Percentiles rank a stretch among this genome's conserved stretches.
These are phyloP conservation scores for Marsdenia floribunda DNA, from an alignment of 257 asterid species.

Conservation along the genomic window DNA sequence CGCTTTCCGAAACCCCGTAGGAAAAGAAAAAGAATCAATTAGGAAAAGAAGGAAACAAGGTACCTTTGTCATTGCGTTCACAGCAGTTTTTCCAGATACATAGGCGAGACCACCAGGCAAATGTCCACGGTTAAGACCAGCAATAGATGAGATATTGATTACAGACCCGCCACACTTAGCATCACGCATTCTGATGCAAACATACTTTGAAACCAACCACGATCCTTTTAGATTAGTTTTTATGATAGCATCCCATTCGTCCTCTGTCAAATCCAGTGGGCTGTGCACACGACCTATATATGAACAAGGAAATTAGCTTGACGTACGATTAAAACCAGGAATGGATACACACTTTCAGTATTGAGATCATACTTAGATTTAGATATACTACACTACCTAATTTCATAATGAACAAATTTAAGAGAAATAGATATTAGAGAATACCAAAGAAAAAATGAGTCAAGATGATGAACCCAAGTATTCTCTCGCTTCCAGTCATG, in stretches of 20 bases:
- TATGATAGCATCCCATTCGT: slow-evolving; percentile 21
- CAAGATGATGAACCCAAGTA: background rate
- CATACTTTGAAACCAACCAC: slow-evolving; percentile 31
- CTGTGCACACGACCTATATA: slow-evolving; percentile 21
- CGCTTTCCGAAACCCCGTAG: background rate
- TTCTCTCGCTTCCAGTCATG: background rate
- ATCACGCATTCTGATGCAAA: slow-evolving; percentile 22
- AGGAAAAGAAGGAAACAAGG: background rate
- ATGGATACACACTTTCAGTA: background rate
- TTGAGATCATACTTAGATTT: background rate
- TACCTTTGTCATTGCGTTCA: slow-evolving; percentile 31
- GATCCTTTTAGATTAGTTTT: slow-evolving; percentile 26
- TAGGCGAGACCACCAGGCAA: slow-evolving; percentile 30
- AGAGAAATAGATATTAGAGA: background rate
- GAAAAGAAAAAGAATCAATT: background rate
- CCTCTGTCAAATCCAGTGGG: slow-evolving; percentile 27
- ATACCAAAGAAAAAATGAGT: background rate
- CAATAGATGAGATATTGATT: slow-evolving; percentile 27
- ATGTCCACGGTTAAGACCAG: slow-evolving; percentile 26
- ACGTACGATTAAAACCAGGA: background rate
- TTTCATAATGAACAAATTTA: background rate
- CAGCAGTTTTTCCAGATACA: slow-evolving; percentile 20
- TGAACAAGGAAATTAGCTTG: background rate
- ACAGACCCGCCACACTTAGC: slow-evolving; percentile 29
- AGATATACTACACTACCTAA: background rate